Evolutionary conservation across 2,329 filamentous ascomycete species (phyloP).

Genomic region (Beauveria australis): DNA sequence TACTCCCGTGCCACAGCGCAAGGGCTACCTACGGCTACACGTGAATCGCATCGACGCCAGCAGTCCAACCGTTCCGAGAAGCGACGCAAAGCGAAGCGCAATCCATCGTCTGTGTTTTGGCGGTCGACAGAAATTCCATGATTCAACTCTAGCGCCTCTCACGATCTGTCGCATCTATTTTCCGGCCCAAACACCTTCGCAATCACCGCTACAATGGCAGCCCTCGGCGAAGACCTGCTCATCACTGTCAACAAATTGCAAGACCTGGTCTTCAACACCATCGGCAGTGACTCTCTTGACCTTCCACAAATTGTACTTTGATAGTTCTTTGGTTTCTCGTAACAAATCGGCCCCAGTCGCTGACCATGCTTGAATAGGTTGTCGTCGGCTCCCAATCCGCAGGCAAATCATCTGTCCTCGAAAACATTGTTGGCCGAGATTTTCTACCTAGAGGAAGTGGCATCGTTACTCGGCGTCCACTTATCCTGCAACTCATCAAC

Average conservation of each 20-base stretch:
- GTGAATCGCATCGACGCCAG: conserved; percentile 6
- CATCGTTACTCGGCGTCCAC: conserved; percentile 87
- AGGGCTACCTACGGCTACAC: conserved; percentile 7
- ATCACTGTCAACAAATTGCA: conserved; percentile 96
- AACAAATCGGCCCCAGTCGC: conserved; percentile 4
- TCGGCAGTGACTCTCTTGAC: conserved; percentile 96
- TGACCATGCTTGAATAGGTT: conserved; percentile 49
- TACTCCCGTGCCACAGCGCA: conserved; percentile 1
- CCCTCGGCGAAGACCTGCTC: conserved; percentile 91
- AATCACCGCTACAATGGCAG: conserved; percentile 58
- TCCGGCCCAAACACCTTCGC: background rate
- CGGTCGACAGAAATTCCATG: conserved; percentile 4
- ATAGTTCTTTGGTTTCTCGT: background rate
- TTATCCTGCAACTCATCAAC: conserved; percentile 98
- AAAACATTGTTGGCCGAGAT: conserved; percentile 97
- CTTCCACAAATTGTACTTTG: conserved; percentile 87
- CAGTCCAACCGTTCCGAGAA: background rate
- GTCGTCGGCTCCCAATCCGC: conserved; percentile 98
- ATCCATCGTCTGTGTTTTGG: conserved; percentile 7
- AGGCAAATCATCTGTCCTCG: conserved; percentile 95
- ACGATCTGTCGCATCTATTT: conserved; percentile 3
- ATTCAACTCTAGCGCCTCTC: conserved; percentile 1
- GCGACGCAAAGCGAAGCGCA: conserved; percentile 8
- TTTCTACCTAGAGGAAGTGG: conserved; percentile 94
- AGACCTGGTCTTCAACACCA: conserved; percentile 98